phyloP scores from a whole-genome alignment of 148 eudicot species.

The Diospyros lotus region DNA sequence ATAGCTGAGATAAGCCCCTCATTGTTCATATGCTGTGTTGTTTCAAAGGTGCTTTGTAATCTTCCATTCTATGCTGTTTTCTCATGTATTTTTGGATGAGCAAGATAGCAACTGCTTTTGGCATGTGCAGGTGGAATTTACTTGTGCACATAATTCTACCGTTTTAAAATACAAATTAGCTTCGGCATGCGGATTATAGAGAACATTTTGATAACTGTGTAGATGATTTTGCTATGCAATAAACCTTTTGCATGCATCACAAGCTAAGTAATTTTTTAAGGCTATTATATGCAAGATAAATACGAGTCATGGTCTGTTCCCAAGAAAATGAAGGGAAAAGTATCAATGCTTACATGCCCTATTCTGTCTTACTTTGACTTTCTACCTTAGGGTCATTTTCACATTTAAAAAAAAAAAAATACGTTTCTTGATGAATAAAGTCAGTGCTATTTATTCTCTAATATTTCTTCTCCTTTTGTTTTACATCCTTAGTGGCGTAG shows the following conservation, averaged over 20 bases:
- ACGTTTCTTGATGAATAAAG: not conserved
- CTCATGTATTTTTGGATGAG: not conserved
- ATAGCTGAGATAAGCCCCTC: not conserved
- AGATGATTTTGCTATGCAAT: not conserved
- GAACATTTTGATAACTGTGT: not conserved
- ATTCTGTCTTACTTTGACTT: slow-evolving; percentile 1
- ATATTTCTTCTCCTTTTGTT: not conserved
- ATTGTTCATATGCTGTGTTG: not conserved
- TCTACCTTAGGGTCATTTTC: not conserved
- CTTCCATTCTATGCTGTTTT: not conserved
- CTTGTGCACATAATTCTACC: not conserved
- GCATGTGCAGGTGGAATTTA: not conserved
- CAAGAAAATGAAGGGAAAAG: not conserved
- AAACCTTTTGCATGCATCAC: not conserved
- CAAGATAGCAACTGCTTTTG: not conserved
- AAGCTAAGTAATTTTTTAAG: not conserved
- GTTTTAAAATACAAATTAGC: not conserved
- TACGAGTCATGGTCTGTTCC: not conserved
- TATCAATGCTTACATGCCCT: not conserved
- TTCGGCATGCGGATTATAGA: not conserved
- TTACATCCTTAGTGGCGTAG: slow-evolving; percentile 47
- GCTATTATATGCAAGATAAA: not conserved
- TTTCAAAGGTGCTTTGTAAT: not conserved
- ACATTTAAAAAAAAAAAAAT: not conserved
- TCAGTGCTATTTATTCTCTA: not conserved